Evolutionary conservation across 306 rosid species (phyloP).

Genomic region (Lathyrus sativus): DNA sequence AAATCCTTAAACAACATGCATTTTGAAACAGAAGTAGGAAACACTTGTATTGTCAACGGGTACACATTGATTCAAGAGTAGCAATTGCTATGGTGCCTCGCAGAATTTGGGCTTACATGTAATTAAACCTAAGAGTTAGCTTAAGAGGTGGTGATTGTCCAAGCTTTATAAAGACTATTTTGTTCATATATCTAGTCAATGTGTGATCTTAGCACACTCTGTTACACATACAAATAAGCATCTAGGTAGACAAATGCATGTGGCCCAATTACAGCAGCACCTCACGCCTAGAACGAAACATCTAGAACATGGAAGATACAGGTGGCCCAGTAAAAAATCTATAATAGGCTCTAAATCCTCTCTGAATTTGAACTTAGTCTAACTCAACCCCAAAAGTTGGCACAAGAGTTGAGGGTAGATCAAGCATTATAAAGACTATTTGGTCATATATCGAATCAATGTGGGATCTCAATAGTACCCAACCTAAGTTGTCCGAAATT

Average conservation of each 20-base stretch:
- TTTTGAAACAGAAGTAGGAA: not conserved
- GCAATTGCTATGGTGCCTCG: not conserved
- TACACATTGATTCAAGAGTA: slow-evolving; percentile 17
- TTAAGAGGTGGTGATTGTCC: not conserved
- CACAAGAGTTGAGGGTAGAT: not conserved
- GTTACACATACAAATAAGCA: not conserved
- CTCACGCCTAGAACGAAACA: not conserved
- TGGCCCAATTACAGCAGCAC: not conserved
- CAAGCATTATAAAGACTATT: not conserved
- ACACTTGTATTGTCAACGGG: slow-evolving; percentile 3
- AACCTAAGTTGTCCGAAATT: slow-evolving; percentile 8
- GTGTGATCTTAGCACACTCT: not conserved
- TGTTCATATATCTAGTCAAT: not conserved
- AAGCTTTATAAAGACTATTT: not conserved
- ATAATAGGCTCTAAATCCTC: not conserved
- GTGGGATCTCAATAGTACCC: not conserved
- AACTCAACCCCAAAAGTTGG: not conserved
- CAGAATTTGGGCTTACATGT: not conserved
- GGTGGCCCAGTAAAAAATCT: not conserved
- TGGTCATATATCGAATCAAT: not conserved
- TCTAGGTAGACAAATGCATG: not conserved
- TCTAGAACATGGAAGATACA: not conserved
- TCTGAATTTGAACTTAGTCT: not conserved
- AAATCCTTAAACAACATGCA: slow-evolving; percentile 14
- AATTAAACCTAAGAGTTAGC: not conserved